Evolutionary conservation across 192 early-diverging fungal genomes (phyloP), one percentile per base, ranked within the genome.

Genomic region (Backusella tarrabulga): DNA sequence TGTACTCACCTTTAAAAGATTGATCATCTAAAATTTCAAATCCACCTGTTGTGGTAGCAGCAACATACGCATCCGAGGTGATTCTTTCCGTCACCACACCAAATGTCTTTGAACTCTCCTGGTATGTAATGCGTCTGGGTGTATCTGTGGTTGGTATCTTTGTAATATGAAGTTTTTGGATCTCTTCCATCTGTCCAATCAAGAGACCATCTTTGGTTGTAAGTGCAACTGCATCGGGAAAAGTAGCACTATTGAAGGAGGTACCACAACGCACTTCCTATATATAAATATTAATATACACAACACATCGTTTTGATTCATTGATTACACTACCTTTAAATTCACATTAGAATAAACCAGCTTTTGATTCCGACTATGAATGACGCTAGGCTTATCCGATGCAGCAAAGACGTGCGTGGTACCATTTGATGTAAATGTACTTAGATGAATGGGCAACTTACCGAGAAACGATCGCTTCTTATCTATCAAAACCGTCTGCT

Each of bases 161-260:
- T n/a, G 89, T 91, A 71, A 99, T 90, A 80, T 99, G 97, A 34
- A 99, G 85, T 77, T 94, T 94, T 78, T 97, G 94, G 44, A 96
- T 92, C 17, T 92, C 88, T 72, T 99, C 95, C 26, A 97, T 91
- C 5, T 80, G 86, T 0, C 94, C 96, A 71, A 99, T 88, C 50
- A 87, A 86, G 15, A 99, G 83, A 0, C 84, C 79, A n/a, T 78
- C 88, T 21, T 81, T 82, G 46, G 89, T 88, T 26, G 90, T 92
- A 56, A 97, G 83, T 4, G 92, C 93, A 26, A 97, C 76, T 1
- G 89, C 87, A 44, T 87, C 83, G 9, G 89, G 86, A 44, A 88
- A 87, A 0, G 76, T 71, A 1, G 75, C 69, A 52, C 87, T 90
- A 50, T 82, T 86, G 74, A 97, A 92, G 0, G 92, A 81, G 8